Conservation (phyloP, 2,329 filamentous ascomycete genomes). For the Fusarium heterosporum region DNA sequence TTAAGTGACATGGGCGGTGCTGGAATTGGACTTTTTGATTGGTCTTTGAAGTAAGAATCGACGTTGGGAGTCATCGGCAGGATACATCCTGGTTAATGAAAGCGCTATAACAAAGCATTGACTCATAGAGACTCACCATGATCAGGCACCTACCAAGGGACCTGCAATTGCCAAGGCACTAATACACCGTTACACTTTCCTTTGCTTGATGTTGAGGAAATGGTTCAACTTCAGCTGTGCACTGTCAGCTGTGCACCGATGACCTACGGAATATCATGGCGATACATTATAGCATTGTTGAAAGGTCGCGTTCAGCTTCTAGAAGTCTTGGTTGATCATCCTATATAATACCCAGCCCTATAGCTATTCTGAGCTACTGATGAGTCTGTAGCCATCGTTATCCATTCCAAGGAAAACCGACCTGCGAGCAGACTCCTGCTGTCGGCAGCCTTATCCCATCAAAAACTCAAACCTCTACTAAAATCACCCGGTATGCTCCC, state of each 20-base stretch:
- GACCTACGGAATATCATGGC: too few relatives aligned
- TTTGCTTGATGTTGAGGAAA: background rate
- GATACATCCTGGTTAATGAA: background rate
- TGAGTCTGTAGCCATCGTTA: background rate
- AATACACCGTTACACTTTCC: background rate
- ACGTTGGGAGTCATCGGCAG: constrained; percentile 33
- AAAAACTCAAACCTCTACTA: constrained; percentile 13
- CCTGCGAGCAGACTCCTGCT: constrained; percentile 3
- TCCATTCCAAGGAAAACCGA: background rate
- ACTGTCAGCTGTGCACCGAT: too few relatives aligned
- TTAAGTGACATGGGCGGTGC: constrained; percentile 6
- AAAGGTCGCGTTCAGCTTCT: background rate
- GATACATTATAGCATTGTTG: too few relatives aligned
- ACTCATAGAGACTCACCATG: constrained; percentile 23
- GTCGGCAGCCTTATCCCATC: background rate
- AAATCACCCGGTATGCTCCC: constrained; percentile 36
- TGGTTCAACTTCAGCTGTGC: background rate
- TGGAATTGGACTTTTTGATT: constrained; percentile 17
- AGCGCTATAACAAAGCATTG: background rate
- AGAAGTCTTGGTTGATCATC: background rate
- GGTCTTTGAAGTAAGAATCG: background rate
- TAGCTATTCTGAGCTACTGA: background rate
- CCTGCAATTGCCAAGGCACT: background rate
- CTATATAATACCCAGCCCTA: constrained; percentile 13
- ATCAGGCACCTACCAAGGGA: background rate